phyloP scores from a whole-genome alignment of 2,329 filamentous ascomycete species.

The Curvularia spicifera region DNA sequence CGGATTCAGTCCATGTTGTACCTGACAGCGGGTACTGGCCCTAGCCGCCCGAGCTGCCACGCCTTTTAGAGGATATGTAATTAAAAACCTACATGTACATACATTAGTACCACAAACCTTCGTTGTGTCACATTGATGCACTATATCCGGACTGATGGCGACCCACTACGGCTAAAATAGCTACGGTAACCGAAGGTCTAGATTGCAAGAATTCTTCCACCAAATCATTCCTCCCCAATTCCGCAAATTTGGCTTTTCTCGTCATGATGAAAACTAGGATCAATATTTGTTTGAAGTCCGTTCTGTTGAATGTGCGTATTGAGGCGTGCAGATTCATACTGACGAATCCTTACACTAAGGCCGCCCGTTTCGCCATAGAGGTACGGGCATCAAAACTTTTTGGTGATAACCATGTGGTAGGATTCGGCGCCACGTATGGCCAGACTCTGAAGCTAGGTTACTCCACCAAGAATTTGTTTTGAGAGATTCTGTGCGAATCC shows the following conservation, averaged over 20 bases:
- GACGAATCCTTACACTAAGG: background rate
- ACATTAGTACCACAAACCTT: background rate
- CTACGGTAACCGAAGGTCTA: conserved; percentile 2
- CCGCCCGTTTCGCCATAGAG: background rate
- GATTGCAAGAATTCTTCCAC: conserved; percentile 4
- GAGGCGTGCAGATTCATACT: background rate
- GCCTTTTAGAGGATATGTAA: conserved; percentile 11
- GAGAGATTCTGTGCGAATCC: background rate
- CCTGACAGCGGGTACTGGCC: conserved; percentile 12
- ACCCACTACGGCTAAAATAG: conserved; percentile 4
- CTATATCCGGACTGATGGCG: background rate
- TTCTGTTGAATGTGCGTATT: background rate
- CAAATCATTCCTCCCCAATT: background rate
- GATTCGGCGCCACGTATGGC: background rate
- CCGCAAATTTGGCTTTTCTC: background rate
- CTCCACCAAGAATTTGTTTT: background rate
- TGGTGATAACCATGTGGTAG: background rate
- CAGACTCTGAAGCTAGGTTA: background rate
- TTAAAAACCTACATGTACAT: conserved; percentile 7
- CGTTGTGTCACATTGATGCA: background rate
- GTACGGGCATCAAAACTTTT: background rate
- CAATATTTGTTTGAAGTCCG: background rate
- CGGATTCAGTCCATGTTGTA: conserved; percentile 10
- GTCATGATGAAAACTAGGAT: background rate
- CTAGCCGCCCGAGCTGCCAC: conserved; percentile 5